phyloP scores from a whole-genome alignment of 1,139 yeast species.

The Saccharomycopsis phalli region DNA sequence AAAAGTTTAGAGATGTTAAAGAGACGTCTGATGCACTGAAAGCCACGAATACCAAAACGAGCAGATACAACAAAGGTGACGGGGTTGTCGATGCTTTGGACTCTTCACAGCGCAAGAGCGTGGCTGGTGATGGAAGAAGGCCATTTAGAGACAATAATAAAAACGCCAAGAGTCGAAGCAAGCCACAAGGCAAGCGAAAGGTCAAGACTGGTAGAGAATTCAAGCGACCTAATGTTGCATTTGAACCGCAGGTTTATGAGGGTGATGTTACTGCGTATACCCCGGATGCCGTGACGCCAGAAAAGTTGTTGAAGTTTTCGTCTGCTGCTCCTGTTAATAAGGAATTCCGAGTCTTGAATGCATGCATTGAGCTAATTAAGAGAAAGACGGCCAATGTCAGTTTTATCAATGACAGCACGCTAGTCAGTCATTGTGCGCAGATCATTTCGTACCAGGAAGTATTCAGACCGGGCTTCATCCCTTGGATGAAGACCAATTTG shows the following conservation, averaged over 20 bases:
- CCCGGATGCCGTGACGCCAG: slow-evolving; percentile 10
- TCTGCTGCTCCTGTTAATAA: slow-evolving; percentile 12
- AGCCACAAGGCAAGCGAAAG: not conserved
- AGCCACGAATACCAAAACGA: no score
- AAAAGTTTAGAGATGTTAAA: not conserved
- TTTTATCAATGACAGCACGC: slow-evolving; percentile 5
- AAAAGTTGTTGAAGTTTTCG: slow-evolving; percentile 11
- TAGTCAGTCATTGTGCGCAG: slow-evolving; percentile 5
- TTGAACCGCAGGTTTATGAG: no score
- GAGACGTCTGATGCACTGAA: not conserved
- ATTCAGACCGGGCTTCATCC: slow-evolving; percentile 1
- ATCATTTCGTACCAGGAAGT: slow-evolving; percentile 2
- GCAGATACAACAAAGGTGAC: not conserved
- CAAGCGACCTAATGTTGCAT: not conserved
- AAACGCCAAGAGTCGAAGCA: not conserved
- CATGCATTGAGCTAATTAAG: slow-evolving; percentile 5
- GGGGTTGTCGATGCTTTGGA: slow-evolving; percentile 2
- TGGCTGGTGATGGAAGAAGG: not conserved
- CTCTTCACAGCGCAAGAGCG: not conserved
- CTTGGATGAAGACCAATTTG: slow-evolving; percentile 7
- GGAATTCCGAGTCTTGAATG: slow-evolving; percentile 12
- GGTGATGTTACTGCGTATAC: slow-evolving; percentile 3
- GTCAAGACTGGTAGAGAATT: not conserved
- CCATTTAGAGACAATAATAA: not conserved
- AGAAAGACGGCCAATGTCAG: slow-evolving; percentile 7